Evolutionary conservation across 2,329 filamentous ascomycete genomes (phyloP).

Genomic region (Sporothrix pseudoabietina): DNA sequence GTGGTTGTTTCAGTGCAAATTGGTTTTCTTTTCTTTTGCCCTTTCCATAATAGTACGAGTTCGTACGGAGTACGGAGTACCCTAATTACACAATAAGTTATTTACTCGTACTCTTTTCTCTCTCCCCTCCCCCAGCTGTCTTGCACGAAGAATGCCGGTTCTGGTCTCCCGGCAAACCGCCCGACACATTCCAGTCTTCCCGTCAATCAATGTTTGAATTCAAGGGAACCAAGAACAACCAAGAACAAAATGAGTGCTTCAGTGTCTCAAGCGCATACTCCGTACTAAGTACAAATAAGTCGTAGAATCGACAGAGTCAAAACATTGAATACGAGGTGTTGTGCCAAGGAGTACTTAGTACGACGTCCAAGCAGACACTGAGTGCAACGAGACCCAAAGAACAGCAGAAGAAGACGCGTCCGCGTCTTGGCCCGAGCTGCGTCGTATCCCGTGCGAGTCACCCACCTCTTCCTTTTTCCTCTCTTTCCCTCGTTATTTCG

Average conservation of each 20-base stretch:
- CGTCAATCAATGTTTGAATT: background rate
- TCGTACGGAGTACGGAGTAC: too few species aligned
- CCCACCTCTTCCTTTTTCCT: background rate
- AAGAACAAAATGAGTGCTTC: too few species aligned
- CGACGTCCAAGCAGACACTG: background rate
- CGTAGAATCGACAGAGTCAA: background rate
- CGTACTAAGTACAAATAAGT: background rate
- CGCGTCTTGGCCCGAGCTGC: slow-evolving; percentile 13
- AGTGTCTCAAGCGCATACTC: too few species aligned
- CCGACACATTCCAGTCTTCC: slow-evolving; percentile 2
- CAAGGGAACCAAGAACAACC: too few species aligned
- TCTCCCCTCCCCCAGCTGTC: background rate
- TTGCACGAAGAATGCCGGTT: background rate
- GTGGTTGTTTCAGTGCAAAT: slow-evolving; percentile 12
- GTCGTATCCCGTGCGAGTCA: slow-evolving; percentile 3
- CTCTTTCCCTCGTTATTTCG: background rate
- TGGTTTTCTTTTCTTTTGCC: background rate
- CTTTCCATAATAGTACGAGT: too few species aligned
- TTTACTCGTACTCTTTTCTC: background rate
- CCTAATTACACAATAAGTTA: too few species aligned
- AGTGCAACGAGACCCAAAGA: background rate
- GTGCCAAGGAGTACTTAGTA: background rate
- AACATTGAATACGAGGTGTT: slow-evolving; percentile 14
- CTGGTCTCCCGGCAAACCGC: slow-evolving; percentile 2
- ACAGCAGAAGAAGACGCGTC: background rate